Base-by-base conservation (phyloP, 257 asterid genomes). In the Handroanthus guayacan region DNA sequence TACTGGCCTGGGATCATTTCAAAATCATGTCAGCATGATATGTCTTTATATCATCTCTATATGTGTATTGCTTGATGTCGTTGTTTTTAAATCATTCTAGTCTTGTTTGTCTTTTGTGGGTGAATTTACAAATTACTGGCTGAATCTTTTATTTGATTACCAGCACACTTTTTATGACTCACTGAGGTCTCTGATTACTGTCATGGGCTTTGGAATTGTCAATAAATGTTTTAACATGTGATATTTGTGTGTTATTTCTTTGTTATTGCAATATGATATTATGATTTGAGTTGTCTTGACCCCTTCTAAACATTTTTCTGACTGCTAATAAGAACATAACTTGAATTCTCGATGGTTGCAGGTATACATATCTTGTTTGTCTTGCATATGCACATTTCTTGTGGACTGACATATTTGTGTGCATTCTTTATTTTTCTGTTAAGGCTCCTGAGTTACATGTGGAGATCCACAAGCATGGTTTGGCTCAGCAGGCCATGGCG, bases 401-500 rank as follows among this genome's bases (percentile, higher is more conserved):
- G 71, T 3, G 50, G 44, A 54, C 66, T 81, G 10, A 44, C 45
- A 56, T 39, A 16, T 62, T 62, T 25, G 9, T 55, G 8, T 62
- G 25, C 77, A 56, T 75, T 76, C 16, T 69, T 8, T 66, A 37
- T 81, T 56, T 68, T 69, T 18, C 25, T 65, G 6, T 66, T 6
- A 50, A 95, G 99, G 97, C 97, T 61, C 97, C 97, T 67, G 92
- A 91, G 84, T 77, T 95, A 70, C 99, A 95, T 45, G 78, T 54
- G 63, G 97, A 95, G 84, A 82, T 95, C 87, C 99, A 95, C 84
- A 95, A 83, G 86, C 93, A 83, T 34, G 97, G 92, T 78, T 78
- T 87, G 56, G 79, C 75, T 65, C 97, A 89, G 86, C 98, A 89
- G 82, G 90, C 89, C 56, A 84, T 86, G 97, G 95, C 81, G 57